Conservation (phyloP, 2,329 filamentous ascomycete genomes). For the Claviceps monticola region DNA sequence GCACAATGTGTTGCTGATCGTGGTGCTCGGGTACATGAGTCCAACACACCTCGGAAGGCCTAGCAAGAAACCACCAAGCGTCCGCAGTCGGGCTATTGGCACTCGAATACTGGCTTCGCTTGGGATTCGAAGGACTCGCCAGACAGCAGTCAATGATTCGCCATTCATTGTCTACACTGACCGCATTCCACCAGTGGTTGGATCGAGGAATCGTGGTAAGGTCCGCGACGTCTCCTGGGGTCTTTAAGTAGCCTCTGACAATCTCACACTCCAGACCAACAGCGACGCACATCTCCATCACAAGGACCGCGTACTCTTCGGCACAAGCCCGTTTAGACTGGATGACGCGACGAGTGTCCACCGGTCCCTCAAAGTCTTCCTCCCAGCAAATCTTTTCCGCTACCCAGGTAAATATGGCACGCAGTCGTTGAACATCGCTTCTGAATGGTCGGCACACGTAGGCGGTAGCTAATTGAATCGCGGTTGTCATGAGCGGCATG, state of each 20-base stretch:
- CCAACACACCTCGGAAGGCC: slow-evolving; percentile 83
- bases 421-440: slow-evolving; percentile 81
- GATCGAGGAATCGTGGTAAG: slow-evolving; percentile 68
- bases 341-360: slow-evolving; percentile 74
- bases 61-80: slow-evolving; percentile 83
- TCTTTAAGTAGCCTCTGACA: slow-evolving; percentile 80
- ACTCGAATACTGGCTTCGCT: slow-evolving; percentile 62
- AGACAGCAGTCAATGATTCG: slow-evolving; percentile 90
- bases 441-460: slow-evolving; percentile 91
- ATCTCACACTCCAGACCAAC: slow-evolving; percentile 81
- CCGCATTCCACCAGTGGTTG: slow-evolving; percentile 97
- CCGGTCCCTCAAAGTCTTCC: slow-evolving; percentile 75
- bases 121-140: slow-evolving; percentile 80
- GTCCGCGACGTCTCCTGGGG: slow-evolving; percentile 71
- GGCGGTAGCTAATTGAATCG: slow-evolving; percentile 70
- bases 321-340: slow-evolving; percentile 72
- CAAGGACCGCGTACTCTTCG: slow-evolving; percentile 78
- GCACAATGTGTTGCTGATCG: slow-evolving; percentile 84
- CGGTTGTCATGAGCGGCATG: slow-evolving; percentile 68
- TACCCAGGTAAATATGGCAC: slow-evolving; percentile 96
- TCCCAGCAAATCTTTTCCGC: slow-evolving; percentile 94
- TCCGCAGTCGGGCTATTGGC: slow-evolving; percentile 59
- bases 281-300: slow-evolving; percentile 85
- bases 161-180: slow-evolving; percentile 89
- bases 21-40: slow-evolving; percentile 85